A percentile compares a stretch with the other conserved stretches of the same genome.
Conservation (phyloP, 2,329 filamentous ascomycete genomes). For the Aureobasidium sp. region DNA sequence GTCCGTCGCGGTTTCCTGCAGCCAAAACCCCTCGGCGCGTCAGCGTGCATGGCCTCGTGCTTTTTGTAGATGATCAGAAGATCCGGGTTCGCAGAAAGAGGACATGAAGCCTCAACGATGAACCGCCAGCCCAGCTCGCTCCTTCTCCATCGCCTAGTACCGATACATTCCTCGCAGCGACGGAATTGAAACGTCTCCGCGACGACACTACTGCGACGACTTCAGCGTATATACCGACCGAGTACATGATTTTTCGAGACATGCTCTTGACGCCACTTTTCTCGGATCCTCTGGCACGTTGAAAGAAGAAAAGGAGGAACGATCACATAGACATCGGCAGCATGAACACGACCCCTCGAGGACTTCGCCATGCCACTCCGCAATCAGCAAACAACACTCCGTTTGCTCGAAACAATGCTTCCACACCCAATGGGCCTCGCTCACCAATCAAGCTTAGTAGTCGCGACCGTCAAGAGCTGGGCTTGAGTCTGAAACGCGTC, state of each 20-base stretch:
- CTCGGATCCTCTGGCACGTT: slow-evolving; percentile 13
- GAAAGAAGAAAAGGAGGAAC: not conserved
- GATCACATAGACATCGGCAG: not conserved
- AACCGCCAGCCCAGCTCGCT: not conserved
- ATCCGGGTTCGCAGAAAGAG: not conserved
- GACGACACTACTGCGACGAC: not conserved
- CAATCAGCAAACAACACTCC: not conserved
- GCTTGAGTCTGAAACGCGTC: slow-evolving; percentile 44
- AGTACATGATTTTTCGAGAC: slow-evolving; percentile 4
- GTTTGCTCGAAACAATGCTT: not conserved
- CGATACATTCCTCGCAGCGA: not conserved
- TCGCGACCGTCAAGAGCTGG: slow-evolving; percentile 9
- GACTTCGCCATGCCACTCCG: not conserved
- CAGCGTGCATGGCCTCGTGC: not conserved
- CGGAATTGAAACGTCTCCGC: not conserved
- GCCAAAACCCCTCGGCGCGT: not conserved
- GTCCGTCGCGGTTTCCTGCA: not conserved
- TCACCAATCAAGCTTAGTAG: slow-evolving; percentile 4
- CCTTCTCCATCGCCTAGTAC: not conserved
- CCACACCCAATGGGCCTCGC: not conserved
- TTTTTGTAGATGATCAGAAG: not conserved
- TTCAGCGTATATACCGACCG: too few species aligned
- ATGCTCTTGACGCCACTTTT: not conserved
- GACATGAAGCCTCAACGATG: not conserved
- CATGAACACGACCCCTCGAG: slow-evolving; percentile 3